Evolutionary conservation across 2,329 filamentous ascomycete species (phyloP).

Genomic region (Ophiosphaerella herpotricha): DNA sequence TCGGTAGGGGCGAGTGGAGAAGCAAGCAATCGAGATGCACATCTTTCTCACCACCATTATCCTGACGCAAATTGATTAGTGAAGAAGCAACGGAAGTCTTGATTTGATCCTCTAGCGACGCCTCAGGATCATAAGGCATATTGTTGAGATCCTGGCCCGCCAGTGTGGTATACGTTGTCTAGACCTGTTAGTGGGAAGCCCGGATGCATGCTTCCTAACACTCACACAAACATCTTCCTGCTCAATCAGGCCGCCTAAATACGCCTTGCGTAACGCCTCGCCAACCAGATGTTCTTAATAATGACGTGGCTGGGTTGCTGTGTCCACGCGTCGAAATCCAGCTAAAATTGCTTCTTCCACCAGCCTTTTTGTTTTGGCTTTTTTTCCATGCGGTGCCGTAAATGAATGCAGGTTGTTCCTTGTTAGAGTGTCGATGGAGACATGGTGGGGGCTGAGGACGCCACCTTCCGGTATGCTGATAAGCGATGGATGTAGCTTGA

Average conservation of each 20-base stretch:
- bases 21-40: slow-evolving; percentile 63
- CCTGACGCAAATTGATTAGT: slow-evolving; percentile 61
- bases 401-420: slow-evolving; percentile 52
- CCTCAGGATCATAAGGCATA: slow-evolving; percentile 65
- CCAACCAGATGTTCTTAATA: slow-evolving; percentile 76
- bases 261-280: slow-evolving; percentile 65
- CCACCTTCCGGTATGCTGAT: slow-evolving; percentile 18
- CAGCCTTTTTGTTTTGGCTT: slow-evolving; percentile 63
- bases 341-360: slow-evolving; percentile 69
- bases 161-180: slow-evolving; percentile 80
- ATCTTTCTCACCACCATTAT: slow-evolving; percentile 37
- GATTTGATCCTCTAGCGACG: slow-evolving; percentile 67
- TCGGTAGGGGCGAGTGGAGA: slow-evolving; percentile 62
- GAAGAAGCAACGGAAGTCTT: slow-evolving; percentile 70
- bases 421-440: slow-evolving; percentile 17
- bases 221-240: slow-evolving; percentile 67
- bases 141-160: slow-evolving; percentile 63
- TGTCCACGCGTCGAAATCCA: slow-evolving; percentile 77
- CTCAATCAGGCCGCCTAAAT: slow-evolving; percentile 62
- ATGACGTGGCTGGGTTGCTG: slow-evolving; percentile 77
- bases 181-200: slow-evolving; percentile 56
- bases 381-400: slow-evolving; percentile 87
- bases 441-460: slow-evolving; percentile 13
- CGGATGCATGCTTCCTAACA: not conserved
- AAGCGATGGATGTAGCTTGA: too few species aligned